Evolutionary conservation across 108 stramenopile species (phyloP), one percentile per base, ranked within the genome.

Genomic region (Cyclostephanos invisitatus): DNA sequence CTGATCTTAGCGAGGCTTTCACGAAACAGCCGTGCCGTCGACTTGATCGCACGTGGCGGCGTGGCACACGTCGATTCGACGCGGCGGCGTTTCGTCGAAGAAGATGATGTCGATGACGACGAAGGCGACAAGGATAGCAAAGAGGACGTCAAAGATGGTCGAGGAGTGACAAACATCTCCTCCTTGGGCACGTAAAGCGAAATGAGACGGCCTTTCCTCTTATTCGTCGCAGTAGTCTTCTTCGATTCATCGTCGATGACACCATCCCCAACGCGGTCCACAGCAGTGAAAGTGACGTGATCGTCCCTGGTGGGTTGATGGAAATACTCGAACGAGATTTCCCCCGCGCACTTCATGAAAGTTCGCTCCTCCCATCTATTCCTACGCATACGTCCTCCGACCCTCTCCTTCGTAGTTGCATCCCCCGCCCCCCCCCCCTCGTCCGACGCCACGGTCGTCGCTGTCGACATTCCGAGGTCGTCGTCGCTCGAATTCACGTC

Each of bases 21-120:
- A 20, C 21, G 22, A 35, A 78, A 84, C 38, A 85, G 44, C 42
- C 66, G 67, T 25, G 82, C 64, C n/a, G 86, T 85, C n/a, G 81
- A 69, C 59, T 78, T 81, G 68, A 74, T 61, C 47, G 40, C 28
- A 0, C 47, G 68, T 0, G 8, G 17, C 12, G 68, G 54, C 14
- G 40, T 2, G 4, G 36, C 17, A 32, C 24, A 3, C 1, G 25
- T n/a, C 3, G 24, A 0, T 25, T 20, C 27, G 22, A 12, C 25
- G 17, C 37, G 66, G 17, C 77, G 70, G 53, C 77, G 64, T 22
- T 78, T 78, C 54, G 22, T 42, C 12, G 37, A 48, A 7, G 58
- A 25, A 9, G 53, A 57, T 5, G 27, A 57, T 2, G 56, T 29
- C 27, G 56, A 12, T 32, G 27, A 35, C 2, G 56, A 29, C 56